These are phyloP conservation scores for Pinus tabuliformis DNA, from an alignment of 75 land plant species.

Conservation along the genomic window DNA sequence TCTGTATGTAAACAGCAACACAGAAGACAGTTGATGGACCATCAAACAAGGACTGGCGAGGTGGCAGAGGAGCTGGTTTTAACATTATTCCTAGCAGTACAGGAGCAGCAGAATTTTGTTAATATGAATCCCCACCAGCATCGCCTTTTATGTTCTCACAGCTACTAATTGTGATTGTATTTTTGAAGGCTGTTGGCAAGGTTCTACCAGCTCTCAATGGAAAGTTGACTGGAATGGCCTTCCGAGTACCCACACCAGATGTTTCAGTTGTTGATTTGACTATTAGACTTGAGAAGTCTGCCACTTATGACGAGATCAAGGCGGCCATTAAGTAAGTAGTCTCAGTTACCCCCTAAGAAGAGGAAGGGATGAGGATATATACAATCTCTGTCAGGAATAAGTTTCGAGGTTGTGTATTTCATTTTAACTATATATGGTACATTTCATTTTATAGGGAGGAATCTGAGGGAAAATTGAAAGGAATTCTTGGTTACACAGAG, in stretches of 20 bases:
- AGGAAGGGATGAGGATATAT: too few species aligned
- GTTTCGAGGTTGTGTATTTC: too few species aligned
- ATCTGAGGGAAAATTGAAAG: constrained; percentile 42
- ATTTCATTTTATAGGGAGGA: constrained; percentile 16
- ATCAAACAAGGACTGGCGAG: constrained; percentile 73
- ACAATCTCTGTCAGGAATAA: too few species aligned
- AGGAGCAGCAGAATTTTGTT: constrained; percentile 82
- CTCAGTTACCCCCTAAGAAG: too few species aligned
- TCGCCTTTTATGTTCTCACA: too few species aligned
- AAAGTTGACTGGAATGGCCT: constrained; percentile 82
- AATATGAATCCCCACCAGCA: too few species aligned
- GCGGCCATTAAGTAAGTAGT: constrained; percentile 59
- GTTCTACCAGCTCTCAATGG: constrained; percentile 80
- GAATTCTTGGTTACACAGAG: constrained; percentile 50
- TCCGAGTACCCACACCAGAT: constrained; percentile 91
- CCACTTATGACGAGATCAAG: constrained; percentile 69
- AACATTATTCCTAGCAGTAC: constrained; percentile 80
- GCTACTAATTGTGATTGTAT: too few species aligned
- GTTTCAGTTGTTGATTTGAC: constrained; percentile 92
- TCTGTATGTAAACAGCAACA: constrained; percentile 32
- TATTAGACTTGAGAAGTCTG: constrained; percentile 67
- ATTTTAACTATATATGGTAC: too few species aligned
- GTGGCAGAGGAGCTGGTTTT: constrained; percentile 66
- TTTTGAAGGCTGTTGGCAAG: too few species aligned
- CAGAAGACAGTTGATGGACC: constrained; percentile 82